A percentile compares a stretch with the other conserved stretches of the same genome.
Conservation (phyloP, 352 stramenopile genomes). For the Phytopythium oedochilum region DNA sequence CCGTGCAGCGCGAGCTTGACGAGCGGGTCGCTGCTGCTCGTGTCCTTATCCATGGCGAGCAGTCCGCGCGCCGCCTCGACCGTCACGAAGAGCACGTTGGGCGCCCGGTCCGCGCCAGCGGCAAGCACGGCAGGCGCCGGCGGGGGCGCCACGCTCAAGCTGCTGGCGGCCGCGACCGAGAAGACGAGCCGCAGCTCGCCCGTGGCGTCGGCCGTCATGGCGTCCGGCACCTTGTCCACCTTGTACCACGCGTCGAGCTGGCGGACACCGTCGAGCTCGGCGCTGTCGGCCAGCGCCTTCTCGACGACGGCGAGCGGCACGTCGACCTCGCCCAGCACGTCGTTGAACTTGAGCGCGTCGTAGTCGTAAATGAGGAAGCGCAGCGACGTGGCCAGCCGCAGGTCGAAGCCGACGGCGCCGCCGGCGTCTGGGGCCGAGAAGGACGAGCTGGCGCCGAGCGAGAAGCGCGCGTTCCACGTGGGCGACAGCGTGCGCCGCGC, state of each 20-base stretch:
- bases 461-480: constrained; percentile 42
- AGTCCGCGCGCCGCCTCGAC: constrained; percentile 73
- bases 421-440: neutral
- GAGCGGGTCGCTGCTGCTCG: constrained; percentile 83
- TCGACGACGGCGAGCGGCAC: constrained; percentile 31
- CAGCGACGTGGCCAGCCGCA: constrained; percentile 56
- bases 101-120: constrained; percentile 9
- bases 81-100: constrained; percentile 66
- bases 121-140: neutral
- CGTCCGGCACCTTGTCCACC: constrained; percentile 30
- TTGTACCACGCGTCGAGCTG: constrained; percentile 42
- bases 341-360: constrained; percentile 53
- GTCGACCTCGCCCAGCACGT: constrained; percentile 61
- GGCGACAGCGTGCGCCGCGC: constrained; percentile 44
- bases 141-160: neutral
- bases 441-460: constrained; percentile 23
- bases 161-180: constrained; percentile 5
- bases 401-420: constrained; percentile 26
- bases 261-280: constrained; percentile 21
- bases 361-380: constrained; percentile 56
- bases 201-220: constrained; percentile 50
- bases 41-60: constrained; percentile 74
- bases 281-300: constrained; percentile 10
- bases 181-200: constrained; percentile 54
- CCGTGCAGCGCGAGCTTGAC: constrained; percentile 74